phyloP scores from a whole-genome alignment of 441 rosid genomes.

The Pelargonium citronellum region DNA sequence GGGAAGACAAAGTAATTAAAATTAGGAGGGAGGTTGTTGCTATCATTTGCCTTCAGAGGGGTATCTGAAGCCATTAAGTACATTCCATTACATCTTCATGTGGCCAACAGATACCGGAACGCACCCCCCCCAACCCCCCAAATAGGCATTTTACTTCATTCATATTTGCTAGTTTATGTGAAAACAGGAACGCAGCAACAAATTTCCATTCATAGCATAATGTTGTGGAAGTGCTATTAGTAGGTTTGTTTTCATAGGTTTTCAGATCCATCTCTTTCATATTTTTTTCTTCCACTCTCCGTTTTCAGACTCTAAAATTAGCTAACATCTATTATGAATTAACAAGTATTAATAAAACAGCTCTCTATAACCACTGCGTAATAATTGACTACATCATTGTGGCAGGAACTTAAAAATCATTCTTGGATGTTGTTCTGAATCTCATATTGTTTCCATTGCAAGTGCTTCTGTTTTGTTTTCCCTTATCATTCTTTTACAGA shows the following conservation, averaged over 20 bases:
- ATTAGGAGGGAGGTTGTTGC: background rate
- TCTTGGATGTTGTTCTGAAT: background rate
- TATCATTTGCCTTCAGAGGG: background rate
- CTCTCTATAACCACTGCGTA: too few relatives aligned
- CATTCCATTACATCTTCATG: background rate
- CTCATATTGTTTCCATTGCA: background rate
- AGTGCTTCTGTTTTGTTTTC: conserved; percentile 6
- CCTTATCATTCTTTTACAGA: background rate
- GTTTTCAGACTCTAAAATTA: background rate
- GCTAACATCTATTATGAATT: background rate
- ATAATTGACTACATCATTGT: background rate
- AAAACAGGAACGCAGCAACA: background rate
- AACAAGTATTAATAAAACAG: too few relatives aligned
- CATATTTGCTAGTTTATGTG: background rate
- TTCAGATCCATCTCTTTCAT: background rate
- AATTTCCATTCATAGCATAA: background rate
- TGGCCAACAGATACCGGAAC: conserved; percentile 1
- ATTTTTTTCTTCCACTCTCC: background rate
- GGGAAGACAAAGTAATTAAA: background rate
- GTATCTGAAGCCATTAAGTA: conserved; percentile 3
- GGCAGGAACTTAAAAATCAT: background rate
- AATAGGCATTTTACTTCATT: background rate
- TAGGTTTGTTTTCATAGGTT: background rate
- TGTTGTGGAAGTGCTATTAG: background rate
- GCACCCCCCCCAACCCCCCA: background rate